A percentile compares a stretch with the other conserved stretches of the same genome.
phyloP scores from a whole-genome alignment of 1,284 basidiomycete genomes.

The Pulveroboletus ridleyi region DNA sequence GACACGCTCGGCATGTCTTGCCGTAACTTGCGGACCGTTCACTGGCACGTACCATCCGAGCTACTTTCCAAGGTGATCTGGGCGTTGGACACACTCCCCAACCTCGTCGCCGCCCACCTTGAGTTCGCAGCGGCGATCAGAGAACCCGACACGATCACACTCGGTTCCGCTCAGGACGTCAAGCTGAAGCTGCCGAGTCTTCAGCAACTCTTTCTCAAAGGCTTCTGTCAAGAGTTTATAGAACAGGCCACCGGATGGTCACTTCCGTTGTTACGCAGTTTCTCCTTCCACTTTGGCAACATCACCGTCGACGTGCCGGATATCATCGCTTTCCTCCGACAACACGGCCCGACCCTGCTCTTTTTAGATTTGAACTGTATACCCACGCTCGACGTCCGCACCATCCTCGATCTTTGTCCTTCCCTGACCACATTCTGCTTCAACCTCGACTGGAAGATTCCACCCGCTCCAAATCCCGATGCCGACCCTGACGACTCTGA shows the following conservation, averaged over 20 bases:
- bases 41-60: slow-evolving; percentile 61
- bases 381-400: slow-evolving; percentile 56
- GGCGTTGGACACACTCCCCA: slow-evolving; percentile 64
- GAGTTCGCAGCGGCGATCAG: slow-evolving; percentile 47
- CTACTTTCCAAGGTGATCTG: slow-evolving; percentile 69
- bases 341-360: slow-evolving; percentile 60
- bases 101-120: slow-evolving; percentile 58
- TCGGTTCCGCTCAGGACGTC: slow-evolving; percentile 65
- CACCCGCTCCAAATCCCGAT: slow-evolving; percentile 39
- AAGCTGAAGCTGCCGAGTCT: slow-evolving; percentile 61
- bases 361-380: slow-evolving; percentile 70
- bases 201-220: slow-evolving; percentile 64
- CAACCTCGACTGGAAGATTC: slow-evolving; percentile 72
- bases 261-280: slow-evolving; percentile 58
- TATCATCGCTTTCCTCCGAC: slow-evolving; percentile 57
- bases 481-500: slow-evolving; percentile 33
- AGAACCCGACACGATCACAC: slow-evolving; percentile 41
- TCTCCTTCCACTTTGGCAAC: slow-evolving; percentile 59
- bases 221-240: slow-evolving; percentile 64
- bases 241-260: slow-evolving; percentile 73
- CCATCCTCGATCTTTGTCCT: slow-evolving; percentile 68
- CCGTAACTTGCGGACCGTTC: slow-evolving; percentile 57
- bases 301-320: slow-evolving; percentile 62
- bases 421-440: slow-evolving; percentile 66
- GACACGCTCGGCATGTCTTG: slow-evolving; percentile 62